A percentile compares a stretch with the other conserved stretches of the same genome.
Conservation (phyloP, 306 rosid genomes). For the Urtica urens region DNA sequence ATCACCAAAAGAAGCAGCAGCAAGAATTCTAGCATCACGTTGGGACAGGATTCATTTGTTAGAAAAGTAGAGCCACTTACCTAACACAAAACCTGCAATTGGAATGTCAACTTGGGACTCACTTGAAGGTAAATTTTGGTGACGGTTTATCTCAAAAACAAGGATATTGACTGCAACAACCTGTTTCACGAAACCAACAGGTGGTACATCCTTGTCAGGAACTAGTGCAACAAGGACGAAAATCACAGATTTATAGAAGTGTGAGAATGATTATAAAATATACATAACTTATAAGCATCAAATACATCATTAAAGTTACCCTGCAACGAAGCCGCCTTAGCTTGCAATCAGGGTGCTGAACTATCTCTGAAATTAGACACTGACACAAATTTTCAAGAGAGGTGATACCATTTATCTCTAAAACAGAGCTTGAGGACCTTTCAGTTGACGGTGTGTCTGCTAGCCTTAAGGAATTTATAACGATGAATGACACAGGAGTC, state of each 20-base stretch:
- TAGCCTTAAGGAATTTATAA: slow-evolving; percentile 35
- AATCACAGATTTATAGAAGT: neutral
- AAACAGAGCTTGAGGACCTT: slow-evolving; percentile 18
- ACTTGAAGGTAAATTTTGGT: slow-evolving; percentile 14
- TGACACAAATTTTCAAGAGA: slow-evolving; percentile 24
- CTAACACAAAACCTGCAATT: slow-evolving; percentile 74
- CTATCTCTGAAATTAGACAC: slow-evolving; percentile 48
- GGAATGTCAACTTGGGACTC: slow-evolving; percentile 51
- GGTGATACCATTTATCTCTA: slow-evolving; percentile 11
- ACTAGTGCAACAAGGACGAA: neutral
- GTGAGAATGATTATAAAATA: neutral
- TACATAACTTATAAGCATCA: slow-evolving; percentile 8
- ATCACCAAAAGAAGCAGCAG: neutral
- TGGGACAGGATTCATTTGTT: neutral
- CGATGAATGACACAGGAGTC: slow-evolving; percentile 64
- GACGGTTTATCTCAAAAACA: slow-evolving; percentile 41
- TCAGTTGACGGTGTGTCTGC: slow-evolving; percentile 24
- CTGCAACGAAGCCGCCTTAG: slow-evolving; percentile 49
- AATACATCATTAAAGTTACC: slow-evolving; percentile 24
- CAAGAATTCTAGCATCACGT: neutral
- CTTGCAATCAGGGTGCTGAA: slow-evolving; percentile 25
- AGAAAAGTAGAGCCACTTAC: slow-evolving; percentile 30
- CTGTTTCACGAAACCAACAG: slow-evolving; percentile 27
- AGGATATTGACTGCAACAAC: slow-evolving; percentile 52
- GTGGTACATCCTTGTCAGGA: too few relatives aligned